These are phyloP conservation scores for Lactarius evosmus DNA, from an alignment of 768 basidiomycete species.

Conservation along the genomic window DNA sequence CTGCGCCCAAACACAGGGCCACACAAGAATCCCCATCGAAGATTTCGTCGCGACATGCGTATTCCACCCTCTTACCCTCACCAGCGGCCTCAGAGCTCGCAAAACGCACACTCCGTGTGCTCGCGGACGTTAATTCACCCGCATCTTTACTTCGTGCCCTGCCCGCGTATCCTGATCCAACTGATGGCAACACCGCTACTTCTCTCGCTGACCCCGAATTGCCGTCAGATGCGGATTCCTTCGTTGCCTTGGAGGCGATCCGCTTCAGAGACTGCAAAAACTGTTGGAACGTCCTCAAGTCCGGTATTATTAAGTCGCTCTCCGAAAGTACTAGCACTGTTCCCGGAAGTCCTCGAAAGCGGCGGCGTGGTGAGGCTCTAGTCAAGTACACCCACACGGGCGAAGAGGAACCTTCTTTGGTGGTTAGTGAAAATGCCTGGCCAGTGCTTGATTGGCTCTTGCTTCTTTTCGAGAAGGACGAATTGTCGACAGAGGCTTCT, in stretches of 20 bases:
- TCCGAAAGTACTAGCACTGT: constrained; percentile 4
- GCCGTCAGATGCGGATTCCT: constrained; percentile 22
- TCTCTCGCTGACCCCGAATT: constrained; percentile 7
- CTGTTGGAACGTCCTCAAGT: constrained; percentile 29
- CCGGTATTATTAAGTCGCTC: constrained; percentile 19
- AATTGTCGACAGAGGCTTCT: constrained; percentile 38
- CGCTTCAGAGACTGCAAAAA: constrained; percentile 28
- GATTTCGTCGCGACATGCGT: constrained; percentile 22
- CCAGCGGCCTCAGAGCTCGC: constrained; percentile 18
- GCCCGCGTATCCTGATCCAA: constrained; percentile 26
- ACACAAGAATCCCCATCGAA: constrained; percentile 26
- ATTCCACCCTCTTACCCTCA: constrained; percentile 24
- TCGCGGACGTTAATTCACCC: constrained; percentile 26
- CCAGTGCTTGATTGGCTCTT: constrained; percentile 67
- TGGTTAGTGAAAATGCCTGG: constrained; percentile 66
- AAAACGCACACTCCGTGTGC: constrained; percentile 23
- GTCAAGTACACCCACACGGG: constrained; percentile 33
- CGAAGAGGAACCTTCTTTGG: constrained; percentile 30
- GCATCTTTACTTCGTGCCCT: constrained; percentile 25
- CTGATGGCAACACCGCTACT: neutral
- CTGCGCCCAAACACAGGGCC: constrained; percentile 2
- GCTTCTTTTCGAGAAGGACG: constrained; percentile 65
- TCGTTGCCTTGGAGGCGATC: constrained; percentile 24
- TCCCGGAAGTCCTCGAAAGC: constrained; percentile 27
- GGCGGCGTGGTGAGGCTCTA: constrained; percentile 31